These are phyloP conservation scores for Zygosaccharomyces bisporus DNA, from an alignment of 805 yeast species.

Conservation along the genomic window DNA sequence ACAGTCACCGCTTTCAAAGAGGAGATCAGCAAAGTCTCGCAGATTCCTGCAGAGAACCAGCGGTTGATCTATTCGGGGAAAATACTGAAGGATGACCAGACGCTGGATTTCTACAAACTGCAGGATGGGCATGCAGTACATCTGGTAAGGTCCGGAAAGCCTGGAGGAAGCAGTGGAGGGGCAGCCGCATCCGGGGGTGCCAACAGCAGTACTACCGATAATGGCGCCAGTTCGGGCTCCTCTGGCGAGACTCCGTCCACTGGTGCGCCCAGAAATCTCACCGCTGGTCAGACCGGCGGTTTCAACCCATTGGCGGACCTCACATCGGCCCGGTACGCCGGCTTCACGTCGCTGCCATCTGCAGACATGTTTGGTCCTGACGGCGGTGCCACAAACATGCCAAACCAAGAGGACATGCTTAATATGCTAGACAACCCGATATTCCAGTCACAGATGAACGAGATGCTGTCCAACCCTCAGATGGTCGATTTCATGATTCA, in stretches of 20 bases:
- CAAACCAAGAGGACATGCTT: constrained; percentile 71
- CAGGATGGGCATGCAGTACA: constrained; percentile 86
- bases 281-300: constrained; percentile 78
- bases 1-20: constrained; percentile 70
- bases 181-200: constrained; percentile 22
- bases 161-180: constrained; percentile 21
- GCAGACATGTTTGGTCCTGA: constrained; percentile 91
- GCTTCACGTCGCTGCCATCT: constrained; percentile 77
- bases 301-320: constrained; percentile 88
- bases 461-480: constrained; percentile 81
- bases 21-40: constrained; percentile 55
- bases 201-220: constrained; percentile 18
- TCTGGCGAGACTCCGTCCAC: constrained; percentile 7
- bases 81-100: constrained; percentile 80
- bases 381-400: constrained; percentile 67
- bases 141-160: constrained; percentile 74
- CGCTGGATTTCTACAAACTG: constrained; percentile 71
- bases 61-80: constrained; percentile 91
- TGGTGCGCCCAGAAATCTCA: constrained; percentile 66
- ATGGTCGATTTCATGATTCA: constrained; percentile 79
- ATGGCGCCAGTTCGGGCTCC: constrained; percentile 14
- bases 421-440: constrained; percentile 77
- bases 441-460: constrained; percentile 76
- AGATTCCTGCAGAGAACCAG: constrained; percentile 73
- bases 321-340: constrained; percentile 95